A percentile compares a stretch with the other conserved stretches of the same genome.
phyloP scores from a whole-genome alignment of 805 yeast species.

The Clavispora carvajalis region DNA sequence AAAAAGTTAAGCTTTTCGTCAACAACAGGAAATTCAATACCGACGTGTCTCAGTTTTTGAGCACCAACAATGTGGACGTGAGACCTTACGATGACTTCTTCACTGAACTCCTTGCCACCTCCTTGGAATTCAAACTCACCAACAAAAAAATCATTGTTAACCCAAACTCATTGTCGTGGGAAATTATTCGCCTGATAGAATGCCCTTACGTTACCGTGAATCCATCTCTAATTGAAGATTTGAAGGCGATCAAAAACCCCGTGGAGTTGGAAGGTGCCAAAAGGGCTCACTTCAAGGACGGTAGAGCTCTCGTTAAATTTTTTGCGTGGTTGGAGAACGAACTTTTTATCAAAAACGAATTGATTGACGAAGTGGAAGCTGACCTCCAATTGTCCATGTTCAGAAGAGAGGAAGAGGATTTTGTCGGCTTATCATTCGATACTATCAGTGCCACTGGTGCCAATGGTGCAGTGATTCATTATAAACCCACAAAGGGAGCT shows the following conservation, averaged over 20 bases:
- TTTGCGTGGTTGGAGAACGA: conserved; percentile 58
- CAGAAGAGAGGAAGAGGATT: conserved; percentile 39
- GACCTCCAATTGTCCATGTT: conserved; percentile 41
- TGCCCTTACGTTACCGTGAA: conserved; percentile 24
- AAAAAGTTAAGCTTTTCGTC: conserved; percentile 36
- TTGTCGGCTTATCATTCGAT: conserved; percentile 63
- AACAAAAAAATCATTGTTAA: conserved; percentile 29
- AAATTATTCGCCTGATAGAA: conserved; percentile 30
- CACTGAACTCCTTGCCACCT: conserved; percentile 33
- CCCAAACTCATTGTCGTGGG: conserved; percentile 32
- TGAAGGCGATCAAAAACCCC: conserved; percentile 49
- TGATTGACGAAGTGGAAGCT: conserved; percentile 56
- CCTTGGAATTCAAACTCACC: conserved; percentile 29
- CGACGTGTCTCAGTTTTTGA: conserved; percentile 21
- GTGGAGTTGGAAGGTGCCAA: conserved; percentile 48
- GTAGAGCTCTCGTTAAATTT: conserved; percentile 48
- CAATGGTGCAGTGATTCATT: conserved; percentile 75
- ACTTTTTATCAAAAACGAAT: conserved; percentile 34
- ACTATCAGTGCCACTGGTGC: conserved; percentile 74
- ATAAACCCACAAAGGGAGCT: conserved; percentile 47
- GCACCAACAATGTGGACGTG: conserved; percentile 22
- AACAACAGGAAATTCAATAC: conserved; percentile 37
- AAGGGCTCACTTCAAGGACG: conserved; percentile 52
- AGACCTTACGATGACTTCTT: conserved; percentile 44
- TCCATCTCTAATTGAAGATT: conserved; percentile 40